These are phyloP conservation scores for Helminthosporium solani DNA, from an alignment of 2,329 filamentous ascomycete genomes.

Conservation along the genomic window DNA sequence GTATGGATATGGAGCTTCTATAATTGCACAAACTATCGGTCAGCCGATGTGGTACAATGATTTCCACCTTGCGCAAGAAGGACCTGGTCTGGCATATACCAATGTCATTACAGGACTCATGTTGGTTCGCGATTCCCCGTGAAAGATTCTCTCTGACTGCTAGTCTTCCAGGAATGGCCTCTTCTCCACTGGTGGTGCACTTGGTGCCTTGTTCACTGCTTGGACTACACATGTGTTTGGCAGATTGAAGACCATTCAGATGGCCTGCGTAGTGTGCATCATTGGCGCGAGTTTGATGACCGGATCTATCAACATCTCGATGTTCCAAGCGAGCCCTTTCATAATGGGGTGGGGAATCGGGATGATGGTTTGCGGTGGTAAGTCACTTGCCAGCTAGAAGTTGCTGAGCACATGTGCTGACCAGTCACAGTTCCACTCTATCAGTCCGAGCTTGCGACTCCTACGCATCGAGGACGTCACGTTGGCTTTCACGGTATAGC, in stretches of 20 bases:
- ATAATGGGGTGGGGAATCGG: slow-evolving; percentile 6
- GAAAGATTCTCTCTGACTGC: too few relatives aligned
- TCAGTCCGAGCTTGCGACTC: slow-evolving; percentile 3
- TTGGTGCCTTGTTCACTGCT: neutral
- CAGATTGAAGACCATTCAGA: slow-evolving; percentile 1
- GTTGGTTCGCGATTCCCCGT: neutral
- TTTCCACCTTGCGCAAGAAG: slow-evolving; percentile 6
- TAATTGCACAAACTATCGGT: slow-evolving; percentile 8
- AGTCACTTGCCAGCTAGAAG: neutral
- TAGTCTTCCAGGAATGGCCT: neutral
- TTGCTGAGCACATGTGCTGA: neutral
- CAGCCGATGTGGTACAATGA: slow-evolving; percentile 6
- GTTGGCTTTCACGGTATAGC: slow-evolving; percentile 5
- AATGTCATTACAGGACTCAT: slow-evolving; percentile 38
- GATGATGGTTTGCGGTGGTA: slow-evolving; percentile 3
- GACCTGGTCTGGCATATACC: slow-evolving; percentile 5
- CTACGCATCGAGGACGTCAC: slow-evolving; percentile 1
- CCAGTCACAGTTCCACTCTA: slow-evolving; percentile 1
- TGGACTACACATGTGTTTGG: slow-evolving; percentile 5
- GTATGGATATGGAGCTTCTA: slow-evolving; percentile 9
- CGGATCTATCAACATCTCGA: slow-evolving; percentile 1
- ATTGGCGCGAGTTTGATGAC: slow-evolving; percentile 2
- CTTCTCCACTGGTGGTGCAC: neutral
- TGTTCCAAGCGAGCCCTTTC: slow-evolving; percentile 4
- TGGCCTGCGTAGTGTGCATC: slow-evolving; percentile 2